Percentiles rank a stretch among this genome's conserved stretches.
These are phyloP conservation scores for Hemileia vastatrix DNA, from an alignment of 1,284 basidiomycete species.

Conservation along the genomic window DNA sequence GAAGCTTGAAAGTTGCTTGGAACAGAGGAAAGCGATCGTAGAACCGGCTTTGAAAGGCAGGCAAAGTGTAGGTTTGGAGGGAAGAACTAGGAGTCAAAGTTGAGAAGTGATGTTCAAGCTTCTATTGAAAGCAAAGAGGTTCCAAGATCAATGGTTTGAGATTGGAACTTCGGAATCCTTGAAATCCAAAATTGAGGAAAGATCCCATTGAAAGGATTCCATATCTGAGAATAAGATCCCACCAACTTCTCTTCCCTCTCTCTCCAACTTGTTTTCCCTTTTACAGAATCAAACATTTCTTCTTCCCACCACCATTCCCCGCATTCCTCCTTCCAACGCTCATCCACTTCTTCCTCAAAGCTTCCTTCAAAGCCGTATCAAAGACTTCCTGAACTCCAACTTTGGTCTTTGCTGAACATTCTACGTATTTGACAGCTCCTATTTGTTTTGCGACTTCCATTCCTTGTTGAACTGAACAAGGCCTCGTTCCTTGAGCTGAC, in stretches of 20 bases:
- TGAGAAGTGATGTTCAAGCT: too few relatives aligned
- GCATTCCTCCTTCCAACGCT: slow-evolving; percentile 24
- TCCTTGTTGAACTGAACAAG: slow-evolving; percentile 59
- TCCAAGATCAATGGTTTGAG: too few relatives aligned
- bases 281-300: slow-evolving; percentile 67
- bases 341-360: slow-evolving; percentile 52
- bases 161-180: too few relatives aligned
- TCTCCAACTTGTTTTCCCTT: slow-evolving; percentile 15
- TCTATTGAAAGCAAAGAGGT: too few relatives aligned
- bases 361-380: slow-evolving; percentile 74
- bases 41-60: too few relatives aligned
- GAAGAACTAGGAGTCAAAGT: too few relatives aligned
- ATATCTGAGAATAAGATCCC: slow-evolving; percentile 21
- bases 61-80: too few relatives aligned
- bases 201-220: too few relatives aligned
- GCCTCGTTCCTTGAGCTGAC: slow-evolving; percentile 75
- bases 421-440: slow-evolving; percentile 64
- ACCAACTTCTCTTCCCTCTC: slow-evolving; percentile 13
- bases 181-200: too few relatives aligned
- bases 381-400: slow-evolving; percentile 87
- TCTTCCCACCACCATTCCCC: slow-evolving; percentile 49
- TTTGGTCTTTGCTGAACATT: slow-evolving; percentile 88
- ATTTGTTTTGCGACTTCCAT: slow-evolving; percentile 22
- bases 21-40: too few relatives aligned
- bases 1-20: too few relatives aligned